phyloP scores from a whole-genome alignment of 1,284 basidiomycete species.

The Taiwanofungus camphoratus region DNA sequence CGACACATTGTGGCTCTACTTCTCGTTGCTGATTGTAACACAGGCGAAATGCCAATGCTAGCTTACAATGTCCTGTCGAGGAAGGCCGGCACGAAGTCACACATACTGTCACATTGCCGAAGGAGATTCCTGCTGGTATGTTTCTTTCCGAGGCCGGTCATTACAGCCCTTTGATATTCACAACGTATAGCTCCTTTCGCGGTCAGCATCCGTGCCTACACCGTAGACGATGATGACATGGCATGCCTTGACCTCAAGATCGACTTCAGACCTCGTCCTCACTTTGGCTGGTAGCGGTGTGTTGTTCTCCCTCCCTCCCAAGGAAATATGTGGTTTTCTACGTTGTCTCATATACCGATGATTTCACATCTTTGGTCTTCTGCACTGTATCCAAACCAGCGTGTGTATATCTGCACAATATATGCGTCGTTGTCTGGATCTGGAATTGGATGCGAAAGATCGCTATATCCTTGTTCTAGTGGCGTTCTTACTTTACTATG shows the following conservation, averaged over 20 bases:
- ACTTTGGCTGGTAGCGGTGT: too few species aligned
- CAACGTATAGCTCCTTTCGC: slow-evolving; percentile 72
- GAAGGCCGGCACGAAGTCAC: slow-evolving; percentile 63
- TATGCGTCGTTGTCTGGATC: too few species aligned
- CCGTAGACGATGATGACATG: slow-evolving; percentile 73
- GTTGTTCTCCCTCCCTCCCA: too few species aligned
- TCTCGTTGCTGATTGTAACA: slow-evolving; percentile 7
- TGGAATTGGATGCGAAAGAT: too few species aligned
- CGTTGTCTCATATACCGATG: too few species aligned
- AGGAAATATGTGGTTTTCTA: too few species aligned
- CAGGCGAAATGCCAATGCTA: slow-evolving; percentile 63
- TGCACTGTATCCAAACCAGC: too few species aligned
- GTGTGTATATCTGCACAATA: too few species aligned
- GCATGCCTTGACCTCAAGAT: slow-evolving; percentile 78
- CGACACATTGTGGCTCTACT: neutral
- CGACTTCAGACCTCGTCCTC: slow-evolving; percentile 69
- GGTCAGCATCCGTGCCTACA: slow-evolving; percentile 71
- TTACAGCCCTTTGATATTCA: slow-evolving; percentile 7
- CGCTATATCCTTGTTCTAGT: too few species aligned
- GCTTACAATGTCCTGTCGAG: slow-evolving; percentile 76
- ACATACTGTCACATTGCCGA: slow-evolving; percentile 81
- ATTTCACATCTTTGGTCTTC: too few species aligned
- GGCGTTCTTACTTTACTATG: too few species aligned
- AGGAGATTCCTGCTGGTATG: slow-evolving; percentile 84
- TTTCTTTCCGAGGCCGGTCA: slow-evolving; percentile 6